These are phyloP conservation scores for Penicillium turbatum DNA, from an alignment of 495 filamentous ascomycete genomes.

Conservation along the genomic window DNA sequence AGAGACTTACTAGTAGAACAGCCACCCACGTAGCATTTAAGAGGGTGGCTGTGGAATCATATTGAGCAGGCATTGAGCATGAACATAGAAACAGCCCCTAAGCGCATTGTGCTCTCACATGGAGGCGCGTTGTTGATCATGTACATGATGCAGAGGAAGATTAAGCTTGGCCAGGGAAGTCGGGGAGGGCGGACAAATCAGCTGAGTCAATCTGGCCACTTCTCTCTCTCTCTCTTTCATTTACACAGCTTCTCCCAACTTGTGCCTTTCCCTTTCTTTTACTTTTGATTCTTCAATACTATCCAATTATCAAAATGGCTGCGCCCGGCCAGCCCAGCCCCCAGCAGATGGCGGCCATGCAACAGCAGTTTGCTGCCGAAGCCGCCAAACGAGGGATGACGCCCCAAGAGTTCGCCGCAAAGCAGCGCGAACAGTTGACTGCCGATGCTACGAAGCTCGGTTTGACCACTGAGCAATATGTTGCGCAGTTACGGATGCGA, in stretches of 20 bases:
- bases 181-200: conserved; percentile 20
- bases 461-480: conserved; percentile 60
- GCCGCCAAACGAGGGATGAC: conserved; percentile 71
- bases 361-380: conserved; percentile 74
- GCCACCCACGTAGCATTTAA: conserved; percentile 34
- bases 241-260: conserved; percentile 11
- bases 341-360: conserved; percentile 80
- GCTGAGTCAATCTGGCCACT: conserved; percentile 40
- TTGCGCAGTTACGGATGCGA: conserved; percentile 61
- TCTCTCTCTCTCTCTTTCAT: conserved; percentile 18
- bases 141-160: background rate
- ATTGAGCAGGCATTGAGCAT: conserved; percentile 34
- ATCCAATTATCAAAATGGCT: conserved; percentile 36
- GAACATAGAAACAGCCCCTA: background rate
- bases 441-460: conserved; percentile 61
- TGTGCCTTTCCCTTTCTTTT: background rate
- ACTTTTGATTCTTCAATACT: background rate
- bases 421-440: conserved; percentile 52
- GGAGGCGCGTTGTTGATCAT: background rate
- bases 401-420: conserved; percentile 65
- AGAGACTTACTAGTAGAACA: conserved; percentile 32
- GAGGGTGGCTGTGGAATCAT: conserved; percentile 30
- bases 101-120: conserved; percentile 5
- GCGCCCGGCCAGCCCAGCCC: conserved; percentile 66
- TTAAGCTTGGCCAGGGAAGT: background rate